These are phyloP conservation scores for Neoboletus subvelutipes DNA, from an alignment of 768 basidiomycete genomes.

Conservation along the genomic window DNA sequence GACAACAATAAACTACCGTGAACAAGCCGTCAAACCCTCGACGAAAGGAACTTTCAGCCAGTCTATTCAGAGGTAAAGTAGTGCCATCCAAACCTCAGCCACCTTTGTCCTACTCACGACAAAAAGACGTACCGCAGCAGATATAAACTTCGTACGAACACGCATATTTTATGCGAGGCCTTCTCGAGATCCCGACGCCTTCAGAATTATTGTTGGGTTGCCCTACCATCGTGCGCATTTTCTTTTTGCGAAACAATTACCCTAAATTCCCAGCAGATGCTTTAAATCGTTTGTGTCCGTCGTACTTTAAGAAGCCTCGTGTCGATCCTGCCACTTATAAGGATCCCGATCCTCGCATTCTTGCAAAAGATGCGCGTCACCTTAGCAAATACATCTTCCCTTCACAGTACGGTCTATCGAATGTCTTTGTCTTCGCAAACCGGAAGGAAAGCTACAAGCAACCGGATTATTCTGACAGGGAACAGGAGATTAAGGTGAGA, in stretches of 20 bases:
- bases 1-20: not conserved
- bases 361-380: constrained; percentile 54
- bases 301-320: constrained; percentile 37
- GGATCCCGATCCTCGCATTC: constrained; percentile 47
- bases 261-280: constrained; percentile 48
- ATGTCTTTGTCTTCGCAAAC: constrained; percentile 45
- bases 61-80: constrained; percentile 21
- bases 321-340: constrained; percentile 30
- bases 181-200: constrained; percentile 47
- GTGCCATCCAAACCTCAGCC: not conserved
- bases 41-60: constrained; percentile 10
- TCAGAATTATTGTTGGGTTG: constrained; percentile 58
- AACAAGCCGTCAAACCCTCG: constrained; percentile 5
- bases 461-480: constrained; percentile 59
- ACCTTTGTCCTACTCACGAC: constrained; percentile 4
- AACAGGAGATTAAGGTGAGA: constrained; percentile 66
- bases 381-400: constrained; percentile 86
- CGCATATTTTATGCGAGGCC: constrained; percentile 72
- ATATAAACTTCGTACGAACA: constrained; percentile 51
- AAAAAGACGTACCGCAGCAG: constrained; percentile 45
- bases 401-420: constrained; percentile 67
- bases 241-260: not conserved
- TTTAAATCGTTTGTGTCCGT: constrained; percentile 55
- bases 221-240: constrained; percentile 58
- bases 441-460: constrained; percentile 35